Base-by-base conservation (phyloP, 1,284 basidiomycete genomes). In the Apiotrichum veenhuisii region DNA sequence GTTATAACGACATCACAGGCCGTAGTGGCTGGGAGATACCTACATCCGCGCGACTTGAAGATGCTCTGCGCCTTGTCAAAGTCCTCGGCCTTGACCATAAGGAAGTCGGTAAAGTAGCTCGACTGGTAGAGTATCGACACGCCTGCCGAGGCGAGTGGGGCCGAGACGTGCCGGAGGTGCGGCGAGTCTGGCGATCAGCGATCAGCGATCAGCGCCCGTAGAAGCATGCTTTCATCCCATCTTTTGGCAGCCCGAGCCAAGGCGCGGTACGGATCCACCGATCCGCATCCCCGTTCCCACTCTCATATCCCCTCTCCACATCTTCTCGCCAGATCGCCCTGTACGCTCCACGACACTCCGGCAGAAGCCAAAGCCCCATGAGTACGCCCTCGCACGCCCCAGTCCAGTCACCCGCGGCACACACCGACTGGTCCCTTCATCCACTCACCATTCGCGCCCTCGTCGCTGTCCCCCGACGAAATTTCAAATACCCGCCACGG, bases 61-160 rank as follows among this genome's bases (percentile, higher is more conserved):
- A 76, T 68, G 8, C 37, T 50, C 8, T 65, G 58, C 14, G 72
- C 68, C 12, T 57, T 55, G 20, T 64, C 66, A 56, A 72, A 74
- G 47, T 71, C 68, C 2, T 57, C 49, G 34, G 64, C 65, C 50
- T 72, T 72, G 42, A 75, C 89, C 62, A 91, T 83, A 50, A 91
- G 85, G 72, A 88, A 91, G 75, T 91, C 88, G 66, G 87, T 86
- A 81, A 86, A 85, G 72, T 91, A 89, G 12, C 87, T 88, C 5
- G 88, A 89, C 72, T 89, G 89, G 71, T 90, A 91, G 7, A 91
- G 78, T 55, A 91, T 91, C 27, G 87, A 87, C 43, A 91, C 89
- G 11, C 87, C 88, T 36, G 87, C 88, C 25, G 82, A 83, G 5
- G 88, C 87, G 14, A 91, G 79, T 25, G 86, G 87, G 9, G 86